A percentile compares a stretch with the other conserved stretches of the same genome.
These are phyloP conservation scores for Talaromyces sp. DNA, from an alignment of 2,329 filamentous ascomycete species.

Conservation along the genomic window DNA sequence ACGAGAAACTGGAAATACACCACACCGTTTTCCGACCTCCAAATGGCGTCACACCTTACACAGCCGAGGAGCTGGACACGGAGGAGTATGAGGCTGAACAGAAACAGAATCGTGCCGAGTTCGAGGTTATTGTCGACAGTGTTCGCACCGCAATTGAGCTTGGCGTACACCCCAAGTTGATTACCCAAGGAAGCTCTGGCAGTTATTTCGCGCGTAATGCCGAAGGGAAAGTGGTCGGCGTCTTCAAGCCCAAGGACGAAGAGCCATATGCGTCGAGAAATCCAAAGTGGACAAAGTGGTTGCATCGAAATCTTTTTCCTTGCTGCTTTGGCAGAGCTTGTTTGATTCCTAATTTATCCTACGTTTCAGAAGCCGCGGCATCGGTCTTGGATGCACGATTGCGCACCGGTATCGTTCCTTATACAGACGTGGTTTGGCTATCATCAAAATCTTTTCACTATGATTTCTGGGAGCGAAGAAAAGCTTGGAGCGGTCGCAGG, in stretches of 20 bases:
- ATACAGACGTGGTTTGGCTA: conserved; percentile 89
- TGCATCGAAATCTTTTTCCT: conserved; percentile 94
- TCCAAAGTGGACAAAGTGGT: conserved; percentile 99
- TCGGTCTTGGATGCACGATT: conserved; percentile 91
- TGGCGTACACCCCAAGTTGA: conserved; percentile 90
- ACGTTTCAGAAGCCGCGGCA: conserved; percentile 94
- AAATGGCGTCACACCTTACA: conserved; percentile 77
- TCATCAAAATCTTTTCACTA: conserved; percentile 98
- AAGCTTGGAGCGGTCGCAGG: conserved; percentile 82
- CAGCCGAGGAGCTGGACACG: conserved; percentile 66
- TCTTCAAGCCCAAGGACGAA: conserved; percentile 99
- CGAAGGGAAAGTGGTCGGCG: conserved; percentile 90
- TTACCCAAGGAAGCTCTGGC: conserved; percentile 93
- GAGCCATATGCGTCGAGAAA: conserved; percentile 96
- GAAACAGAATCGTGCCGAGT: conserved; percentile 72
- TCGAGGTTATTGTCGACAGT: conserved; percentile 84
- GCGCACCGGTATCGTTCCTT: conserved; percentile 87
- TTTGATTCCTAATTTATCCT: conserved; percentile 94
- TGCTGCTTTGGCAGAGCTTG: conserved; percentile 96
- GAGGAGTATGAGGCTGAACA: conserved; percentile 54
- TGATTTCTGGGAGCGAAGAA: conserved; percentile 92
- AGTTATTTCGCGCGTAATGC: conserved; percentile 95
- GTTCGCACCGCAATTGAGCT: conserved; percentile 87
- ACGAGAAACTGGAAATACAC: conserved; percentile 90
- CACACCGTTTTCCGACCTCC: conserved; percentile 95